Evolutionary conservation across 176 grass and related monocot species (phyloP), one percentile per base, ranked within the genome.

Genomic region (Canna indica): DNA sequence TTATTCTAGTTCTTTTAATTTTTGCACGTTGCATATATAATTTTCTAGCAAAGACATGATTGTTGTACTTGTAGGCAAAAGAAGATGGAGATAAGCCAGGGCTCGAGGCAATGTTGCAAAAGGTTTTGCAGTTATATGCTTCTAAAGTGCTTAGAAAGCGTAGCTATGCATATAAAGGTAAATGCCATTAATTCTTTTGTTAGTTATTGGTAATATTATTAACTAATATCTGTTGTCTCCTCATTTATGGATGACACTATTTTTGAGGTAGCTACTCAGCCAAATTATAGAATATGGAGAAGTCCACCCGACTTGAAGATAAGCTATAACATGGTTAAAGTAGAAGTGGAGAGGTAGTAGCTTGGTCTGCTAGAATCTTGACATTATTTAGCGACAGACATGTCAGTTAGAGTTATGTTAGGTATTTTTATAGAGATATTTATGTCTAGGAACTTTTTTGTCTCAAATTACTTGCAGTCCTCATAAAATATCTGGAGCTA

Each of bases 111-210:
- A 93, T 97, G 94, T 67, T 99, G 64, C 94, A 88, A 81, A 93
- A 85, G 69, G 84, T 93, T 27, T 71, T 99, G 77, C 94, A 99
- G 68, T 42, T 99, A 50, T 99, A 93, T 80, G 94, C 89, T 85
- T 99, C 80, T 41, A 99, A 68, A 73, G 73, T 79, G 77, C 86
- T 93, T 17, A 62, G 65, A 70, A 99, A 93, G 67, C 86, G 89
- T 48, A 99, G 86, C 74, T 93, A 99, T 44, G 89, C 84, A 59
- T 69, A 83, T 45, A 99, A 90, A 97, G 94, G 94, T 97, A 63
- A 62, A 72, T 3, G 46, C 38, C 15, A 75, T 70, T 30, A 60
- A 6, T 67, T 44, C 12, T 60, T 71, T 52, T 14, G 32, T 72
- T 46, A 44, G 67, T 35, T 34, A 18, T 50, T 73, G 10, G 16